Conservation (phyloP, 331 rosid genomes). For the Cydonia oblonga region DNA sequence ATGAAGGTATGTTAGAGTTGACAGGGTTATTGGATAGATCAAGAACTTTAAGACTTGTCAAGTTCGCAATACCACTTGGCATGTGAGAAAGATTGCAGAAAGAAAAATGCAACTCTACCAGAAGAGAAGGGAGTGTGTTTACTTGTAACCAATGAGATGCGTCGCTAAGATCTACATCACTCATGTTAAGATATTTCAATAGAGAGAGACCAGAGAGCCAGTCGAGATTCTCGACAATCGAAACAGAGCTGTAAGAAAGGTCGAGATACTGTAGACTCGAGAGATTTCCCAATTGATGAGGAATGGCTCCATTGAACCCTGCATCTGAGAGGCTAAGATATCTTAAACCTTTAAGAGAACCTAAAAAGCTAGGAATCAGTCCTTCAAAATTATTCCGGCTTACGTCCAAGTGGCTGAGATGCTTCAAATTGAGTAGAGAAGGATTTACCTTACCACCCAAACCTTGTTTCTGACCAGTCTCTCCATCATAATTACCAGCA, state of each 20-base stretch:
- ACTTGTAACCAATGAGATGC: background rate
- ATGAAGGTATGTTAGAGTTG: background rate
- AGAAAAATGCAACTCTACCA: background rate
- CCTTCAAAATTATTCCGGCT: accelerated
- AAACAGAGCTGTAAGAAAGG: accelerated
- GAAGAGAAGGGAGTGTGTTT: background rate
- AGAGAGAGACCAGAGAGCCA: background rate
- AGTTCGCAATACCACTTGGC: too few relatives aligned
- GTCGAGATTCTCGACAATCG: background rate
- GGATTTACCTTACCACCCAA: background rate
- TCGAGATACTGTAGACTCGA: background rate
- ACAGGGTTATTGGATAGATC: accelerated
- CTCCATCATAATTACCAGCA: background rate
- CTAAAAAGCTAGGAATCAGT: background rate
- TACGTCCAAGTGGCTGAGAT: background rate
- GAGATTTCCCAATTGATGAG: background rate
- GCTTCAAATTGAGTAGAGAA: background rate
- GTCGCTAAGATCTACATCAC: accelerated
- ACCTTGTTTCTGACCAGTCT: accelerated
- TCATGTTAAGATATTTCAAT: background rate
- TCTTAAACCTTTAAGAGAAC: background rate
- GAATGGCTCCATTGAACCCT: background rate
- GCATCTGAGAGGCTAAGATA: accelerated
- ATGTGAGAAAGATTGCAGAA: accelerated
- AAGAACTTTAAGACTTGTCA: too few relatives aligned